Percentiles rank a stretch among this genome's conserved stretches.
Conservation (phyloP, 2,329 filamentous ascomycete species). For the Sporothrix variecibatus region DNA sequence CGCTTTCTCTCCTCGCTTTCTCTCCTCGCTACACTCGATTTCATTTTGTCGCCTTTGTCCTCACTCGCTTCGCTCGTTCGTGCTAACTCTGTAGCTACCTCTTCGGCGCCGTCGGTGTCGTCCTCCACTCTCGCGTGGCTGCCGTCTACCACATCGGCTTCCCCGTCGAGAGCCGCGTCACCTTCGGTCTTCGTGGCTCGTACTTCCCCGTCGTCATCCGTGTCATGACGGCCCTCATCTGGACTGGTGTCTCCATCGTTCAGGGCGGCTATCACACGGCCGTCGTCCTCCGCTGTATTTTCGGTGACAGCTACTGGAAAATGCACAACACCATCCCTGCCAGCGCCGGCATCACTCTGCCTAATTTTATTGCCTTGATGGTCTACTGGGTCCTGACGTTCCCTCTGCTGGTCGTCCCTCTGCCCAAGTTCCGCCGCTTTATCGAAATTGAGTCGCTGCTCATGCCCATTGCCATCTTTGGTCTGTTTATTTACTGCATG, state of each 20-base stretch:
- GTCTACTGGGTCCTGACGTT: slow-evolving; percentile 10
- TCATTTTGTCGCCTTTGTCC: too few species aligned
- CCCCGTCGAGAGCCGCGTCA: slow-evolving; percentile 13
- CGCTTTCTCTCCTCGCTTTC: not conserved
- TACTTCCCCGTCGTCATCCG: slow-evolving; percentile 48
- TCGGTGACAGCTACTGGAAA: slow-evolving; percentile 73
- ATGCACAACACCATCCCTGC: slow-evolving; percentile 34
- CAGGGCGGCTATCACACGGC: slow-evolving; percentile 84
- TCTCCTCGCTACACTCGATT: not conserved
- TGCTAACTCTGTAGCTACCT: not conserved
- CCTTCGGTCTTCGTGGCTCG: slow-evolving; percentile 51
- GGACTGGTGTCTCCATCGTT: slow-evolving; percentile 70
- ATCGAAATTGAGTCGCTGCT: not conserved
- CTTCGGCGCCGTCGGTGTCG: not conserved
- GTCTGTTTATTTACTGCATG: slow-evolving; percentile 9
- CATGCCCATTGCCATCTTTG: not conserved
- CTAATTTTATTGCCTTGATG: not conserved
- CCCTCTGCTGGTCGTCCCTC: not conserved
- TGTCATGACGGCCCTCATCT: slow-evolving; percentile 52
- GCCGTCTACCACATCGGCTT: slow-evolving; percentile 23
- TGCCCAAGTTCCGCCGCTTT: slow-evolving; percentile 11
- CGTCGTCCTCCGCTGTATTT: slow-evolving; percentile 39
- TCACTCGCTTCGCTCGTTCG: not conserved
- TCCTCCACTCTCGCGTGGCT: slow-evolving; percentile 13
- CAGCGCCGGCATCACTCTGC: slow-evolving; percentile 31